Evolutionary conservation across 2,329 filamentous ascomycete species (phyloP).

Genomic region (Pestalotiopsis sp.): DNA sequence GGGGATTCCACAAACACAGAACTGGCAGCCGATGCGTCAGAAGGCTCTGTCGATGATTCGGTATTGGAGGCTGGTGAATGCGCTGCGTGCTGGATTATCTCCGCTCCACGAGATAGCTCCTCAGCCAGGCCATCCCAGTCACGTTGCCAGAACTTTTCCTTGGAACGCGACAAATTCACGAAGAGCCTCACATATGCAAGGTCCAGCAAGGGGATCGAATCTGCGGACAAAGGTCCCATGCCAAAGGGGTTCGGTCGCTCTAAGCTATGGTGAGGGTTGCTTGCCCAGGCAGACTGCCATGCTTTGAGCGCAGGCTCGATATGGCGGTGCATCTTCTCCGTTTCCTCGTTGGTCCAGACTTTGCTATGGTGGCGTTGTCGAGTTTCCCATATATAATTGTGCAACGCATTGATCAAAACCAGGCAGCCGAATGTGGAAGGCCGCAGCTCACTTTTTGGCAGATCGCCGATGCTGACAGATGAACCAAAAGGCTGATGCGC

Average conservation of each 20-base stretch:
- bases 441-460: slow-evolving; percentile 63
- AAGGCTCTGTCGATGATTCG: slow-evolving; percentile 45
- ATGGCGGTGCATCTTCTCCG: slow-evolving; percentile 92
- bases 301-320: slow-evolving; percentile 92
- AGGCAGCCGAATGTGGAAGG: slow-evolving; percentile 92
- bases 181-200: slow-evolving; percentile 90
- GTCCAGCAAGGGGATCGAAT: slow-evolving; percentile 87
- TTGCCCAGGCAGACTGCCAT: slow-evolving; percentile 91
- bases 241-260: slow-evolving; percentile 85
- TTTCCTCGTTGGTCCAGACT: slow-evolving; percentile 88
- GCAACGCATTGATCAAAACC: slow-evolving; percentile 87
- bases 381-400: slow-evolving; percentile 99
- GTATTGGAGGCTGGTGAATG: slow-evolving; percentile 54
- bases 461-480: slow-evolving; percentile 45
- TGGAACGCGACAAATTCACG: slow-evolving; percentile 87
- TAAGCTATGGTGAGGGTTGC: slow-evolving; percentile 79
- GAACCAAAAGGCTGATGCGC: slow-evolving; percentile 48
- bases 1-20: slow-evolving; percentile 53
- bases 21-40: slow-evolving; percentile 46
- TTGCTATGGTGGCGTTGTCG: slow-evolving; percentile 85
- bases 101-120: slow-evolving; percentile 76
- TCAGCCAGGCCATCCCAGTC: slow-evolving; percentile 92
- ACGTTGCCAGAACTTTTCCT: slow-evolving; percentile 90
- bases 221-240: slow-evolving; percentile 78
- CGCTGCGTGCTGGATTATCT: slow-evolving; percentile 73